Base-by-base conservation (phyloP, 805 yeast genomes). In the Wickerhamiella dianesei region DNA sequence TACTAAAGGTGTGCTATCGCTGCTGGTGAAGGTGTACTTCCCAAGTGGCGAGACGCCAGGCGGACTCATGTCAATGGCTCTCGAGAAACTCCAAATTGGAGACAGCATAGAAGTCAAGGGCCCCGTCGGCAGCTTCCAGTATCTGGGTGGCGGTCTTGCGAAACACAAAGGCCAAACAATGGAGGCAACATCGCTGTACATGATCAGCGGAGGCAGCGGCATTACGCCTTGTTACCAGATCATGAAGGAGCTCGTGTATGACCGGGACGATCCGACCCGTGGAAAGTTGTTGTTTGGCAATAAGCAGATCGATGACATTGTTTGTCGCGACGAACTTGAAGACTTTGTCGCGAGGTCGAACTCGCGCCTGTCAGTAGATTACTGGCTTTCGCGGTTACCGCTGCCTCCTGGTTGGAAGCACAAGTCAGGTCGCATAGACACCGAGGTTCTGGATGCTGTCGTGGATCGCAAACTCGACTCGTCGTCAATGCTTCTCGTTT, bases 161-260 rank as follows among this genome's bases (percentile, higher is more conserved):
- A 17, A 20, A 18, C 41, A 25, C 35, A 36, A 37, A 13, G 52
- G 52, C 13, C 21, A 44, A 22, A 21, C 3, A 2, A 13, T 44
- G 2, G 16, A 21, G 3, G 51, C 52, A 9, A 47, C 46, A 19
- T 40, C 74, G 47, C 74, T 74, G 54, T 58, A 72, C 22, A 71
- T 74, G 67, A 67, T 74, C 54, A 74, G 75, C 45, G 79, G 77
- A 50, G 79, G 79, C 46, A 62, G 75, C 29, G 78, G 78, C 44
- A 73, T 74, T 56, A 72, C 79, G 25, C 79, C 78, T 18, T 70
- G 71, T 55, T 74, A 69, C 59, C 77, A 73, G 59, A 71, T 74
- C 56, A 55, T 74, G 44, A 68, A 69, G 48, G 74, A 70, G 56
- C 69, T 74, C 50, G 59, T 69, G 48, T 60, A 63, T 53, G 66